A percentile compares a stretch with the other conserved stretches of the same genome.
These are phyloP conservation scores for Rubia balearica DNA, from an alignment of 305 asterid species.

Conservation along the genomic window DNA sequence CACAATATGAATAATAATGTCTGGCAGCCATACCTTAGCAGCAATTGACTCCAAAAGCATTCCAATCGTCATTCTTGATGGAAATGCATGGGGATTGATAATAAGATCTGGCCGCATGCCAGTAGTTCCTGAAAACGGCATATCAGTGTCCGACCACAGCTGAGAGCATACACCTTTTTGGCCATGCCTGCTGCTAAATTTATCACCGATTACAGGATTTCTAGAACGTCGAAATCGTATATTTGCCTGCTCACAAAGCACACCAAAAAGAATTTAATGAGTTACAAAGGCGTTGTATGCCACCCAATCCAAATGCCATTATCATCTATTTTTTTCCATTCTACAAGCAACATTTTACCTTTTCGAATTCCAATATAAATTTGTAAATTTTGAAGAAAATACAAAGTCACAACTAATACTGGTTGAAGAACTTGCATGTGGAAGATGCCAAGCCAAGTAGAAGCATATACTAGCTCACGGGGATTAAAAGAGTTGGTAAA, in stretches of 20 bases:
- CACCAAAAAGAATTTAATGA: background rate
- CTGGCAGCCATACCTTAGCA: constrained; percentile 57
- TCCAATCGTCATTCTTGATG: constrained; percentile 93
- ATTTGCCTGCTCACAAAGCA: constrained; percentile 55
- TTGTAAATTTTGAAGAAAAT: background rate
- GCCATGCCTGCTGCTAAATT: constrained; percentile 97
- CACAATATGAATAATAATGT: constrained; percentile 6
- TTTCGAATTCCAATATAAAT: background rate
- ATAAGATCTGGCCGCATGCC: constrained; percentile 98
- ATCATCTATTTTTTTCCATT: background rate
- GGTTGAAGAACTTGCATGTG: background rate
- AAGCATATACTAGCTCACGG: background rate
- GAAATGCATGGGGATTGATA: constrained; percentile 95
- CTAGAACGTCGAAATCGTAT: constrained; percentile 77
- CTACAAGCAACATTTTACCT: background rate
- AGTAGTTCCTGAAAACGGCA: constrained; percentile 83
- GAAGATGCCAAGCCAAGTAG: background rate
- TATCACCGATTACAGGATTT: constrained; percentile 91
- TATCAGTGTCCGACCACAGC: constrained; percentile 85
- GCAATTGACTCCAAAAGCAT: constrained; percentile 97
- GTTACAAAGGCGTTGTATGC: background rate
- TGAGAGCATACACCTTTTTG: constrained; percentile 99
- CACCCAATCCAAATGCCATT: background rate
- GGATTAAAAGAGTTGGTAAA: background rate
- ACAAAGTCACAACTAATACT: background rate